Base-by-base conservation (phyloP, 108 stramenopile species). In the Nannochloropsis salina region DNA sequence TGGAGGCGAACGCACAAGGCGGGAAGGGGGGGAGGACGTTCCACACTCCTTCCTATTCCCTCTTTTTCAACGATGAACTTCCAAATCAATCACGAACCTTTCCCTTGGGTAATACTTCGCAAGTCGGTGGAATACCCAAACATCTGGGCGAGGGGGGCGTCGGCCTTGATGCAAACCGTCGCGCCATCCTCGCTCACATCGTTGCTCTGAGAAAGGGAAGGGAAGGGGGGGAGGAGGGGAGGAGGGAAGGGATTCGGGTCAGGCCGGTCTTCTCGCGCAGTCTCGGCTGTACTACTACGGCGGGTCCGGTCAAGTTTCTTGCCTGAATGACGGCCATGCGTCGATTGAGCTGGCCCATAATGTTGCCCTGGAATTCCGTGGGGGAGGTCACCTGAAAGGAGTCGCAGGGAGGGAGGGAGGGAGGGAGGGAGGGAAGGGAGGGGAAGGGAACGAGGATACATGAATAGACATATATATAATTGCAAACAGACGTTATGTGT, bases 301-400 rank as follows among this genome's bases (percentile, higher is more conserved):
- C 31, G 31, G 31, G 31, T 31, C 31, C 31, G 31, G 31, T 31
- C 31, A 31, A 31, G 31, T 1, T 0, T 21, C 9, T 31, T 20
- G 9, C 31, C 47, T 44, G 45, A 40, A 99, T 98, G 87, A 97
- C 84, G 18, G 97, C 99, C 93, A 95, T 95, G 12, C 99, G 93
- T 81, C 93, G 91, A 86, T 97, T 99, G 85, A 99, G 79, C 18
- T 94, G 96, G 42, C 95, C 95, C 21, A 97, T 96, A 42, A 98
- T 94, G 20, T 94, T 87, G 41, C 99, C 99, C 90, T 99, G 99
- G 91, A 98, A 99, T 83, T 99, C 98, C 15, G 94, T 88, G 8
- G 99, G 99, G 42, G 94, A 94, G 81, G 93, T 93, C 45, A 99
- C 92, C 90, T 98, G 94, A 41, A 41, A 80, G 9, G 74, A 21